Conservation (phyloP, 2,329 filamentous ascomycete species). For the Fusarium chuoi region DNA sequence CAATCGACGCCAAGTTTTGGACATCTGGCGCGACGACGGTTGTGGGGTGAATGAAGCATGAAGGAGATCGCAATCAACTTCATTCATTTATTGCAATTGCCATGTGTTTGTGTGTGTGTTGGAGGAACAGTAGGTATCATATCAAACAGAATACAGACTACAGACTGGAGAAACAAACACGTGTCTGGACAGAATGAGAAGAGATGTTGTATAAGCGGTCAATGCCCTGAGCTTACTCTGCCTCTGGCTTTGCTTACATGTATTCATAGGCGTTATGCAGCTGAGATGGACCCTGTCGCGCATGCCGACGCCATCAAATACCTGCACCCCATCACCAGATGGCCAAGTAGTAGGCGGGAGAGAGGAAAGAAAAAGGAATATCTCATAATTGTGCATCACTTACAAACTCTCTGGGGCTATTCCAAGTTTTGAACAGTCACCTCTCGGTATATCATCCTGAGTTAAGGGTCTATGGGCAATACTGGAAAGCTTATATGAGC, state of each 20-base stretch:
- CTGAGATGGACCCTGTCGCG: slow-evolving; percentile 9
- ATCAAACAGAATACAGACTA: background rate
- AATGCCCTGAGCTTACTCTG: slow-evolving; percentile 3
- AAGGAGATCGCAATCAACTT: slow-evolving; percentile 5
- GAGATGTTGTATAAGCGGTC: background rate
- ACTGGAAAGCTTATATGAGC: background rate
- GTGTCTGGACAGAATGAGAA: background rate
- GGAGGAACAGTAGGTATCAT: background rate
- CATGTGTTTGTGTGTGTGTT: background rate
- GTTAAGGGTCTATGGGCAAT: background rate
- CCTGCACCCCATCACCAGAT: background rate
- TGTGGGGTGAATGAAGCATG: slow-evolving; percentile 12
- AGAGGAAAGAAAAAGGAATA: background rate
- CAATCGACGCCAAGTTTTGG: background rate
- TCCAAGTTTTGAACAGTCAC: background rate
- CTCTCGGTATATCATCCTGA: background rate
- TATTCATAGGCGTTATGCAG: background rate
- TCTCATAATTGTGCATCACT: too few species aligned
- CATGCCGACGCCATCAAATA: slow-evolving; percentile 6
- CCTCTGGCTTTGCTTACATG: slow-evolving; percentile 11
- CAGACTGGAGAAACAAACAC: background rate
- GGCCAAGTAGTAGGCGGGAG: background rate
- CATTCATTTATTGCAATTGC: background rate
- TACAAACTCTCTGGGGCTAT: background rate
- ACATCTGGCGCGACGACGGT: slow-evolving; percentile 16